These are phyloP conservation scores for Vicia faba DNA, from an alignment of 306 rosid species.

Conservation along the genomic window DNA sequence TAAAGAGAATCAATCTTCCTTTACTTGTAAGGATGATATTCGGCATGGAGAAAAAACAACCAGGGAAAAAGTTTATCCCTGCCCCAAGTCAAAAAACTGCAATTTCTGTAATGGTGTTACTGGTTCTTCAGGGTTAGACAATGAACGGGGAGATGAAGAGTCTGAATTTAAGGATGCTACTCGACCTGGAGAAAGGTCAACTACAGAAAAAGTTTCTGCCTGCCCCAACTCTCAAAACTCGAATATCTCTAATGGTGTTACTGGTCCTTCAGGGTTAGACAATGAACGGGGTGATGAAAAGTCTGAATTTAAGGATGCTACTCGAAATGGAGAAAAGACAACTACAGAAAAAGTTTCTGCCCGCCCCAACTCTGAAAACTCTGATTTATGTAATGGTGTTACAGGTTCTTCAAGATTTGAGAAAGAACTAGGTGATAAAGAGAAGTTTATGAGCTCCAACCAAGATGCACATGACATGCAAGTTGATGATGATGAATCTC, in stretches of 20 bases:
- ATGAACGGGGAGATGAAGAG: constrained; percentile 40
- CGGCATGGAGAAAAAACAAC: constrained; percentile 34
- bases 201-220: constrained; percentile 38
- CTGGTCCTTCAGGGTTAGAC: constrained; percentile 36
- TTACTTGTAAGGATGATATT: constrained; percentile 37
- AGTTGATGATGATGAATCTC: no score
- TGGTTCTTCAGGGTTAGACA: constrained; percentile 35
- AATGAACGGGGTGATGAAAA: constrained; percentile 40
- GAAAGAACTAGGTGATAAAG: constrained; percentile 40
- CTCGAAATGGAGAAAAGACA: constrained; percentile 33
- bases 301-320: constrained; percentile 34
- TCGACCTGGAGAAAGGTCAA: constrained; percentile 34
- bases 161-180: constrained; percentile 33
- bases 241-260: constrained; percentile 34
- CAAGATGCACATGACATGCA: not conserved
- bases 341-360: constrained; percentile 39
- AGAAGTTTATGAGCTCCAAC: constrained; percentile 36
- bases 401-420: constrained; percentile 35
- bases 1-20: constrained; percentile 39
- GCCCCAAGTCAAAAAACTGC: constrained; percentile 13
- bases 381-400: constrained; percentile 34
- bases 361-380: constrained; percentile 17
- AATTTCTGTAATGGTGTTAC: constrained; percentile 36
- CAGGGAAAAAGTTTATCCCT: constrained; percentile 38
- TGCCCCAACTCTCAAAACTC: constrained; percentile 20